Conservation (phyloP, 345 rosid species). For the Salix brachista region DNA sequence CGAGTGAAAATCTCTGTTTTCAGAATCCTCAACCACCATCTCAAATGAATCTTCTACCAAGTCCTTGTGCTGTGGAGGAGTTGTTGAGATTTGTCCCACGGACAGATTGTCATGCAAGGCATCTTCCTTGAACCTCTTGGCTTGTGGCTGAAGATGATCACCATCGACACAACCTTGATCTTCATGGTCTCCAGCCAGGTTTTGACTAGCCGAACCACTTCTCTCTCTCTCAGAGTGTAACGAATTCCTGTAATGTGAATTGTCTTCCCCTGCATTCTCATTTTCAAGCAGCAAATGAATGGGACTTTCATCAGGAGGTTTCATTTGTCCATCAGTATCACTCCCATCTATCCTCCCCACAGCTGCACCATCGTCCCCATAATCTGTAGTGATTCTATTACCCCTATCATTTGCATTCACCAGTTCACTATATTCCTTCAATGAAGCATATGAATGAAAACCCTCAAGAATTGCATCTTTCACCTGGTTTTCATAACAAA, state of each 20-base stretch:
- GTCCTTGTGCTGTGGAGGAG: neutral
- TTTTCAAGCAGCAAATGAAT: constrained; percentile 17
- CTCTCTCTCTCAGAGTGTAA: constrained; percentile 31
- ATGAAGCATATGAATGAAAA: constrained; percentile 22
- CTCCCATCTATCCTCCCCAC: constrained; percentile 1
- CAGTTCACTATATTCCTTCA: constrained; percentile 38
- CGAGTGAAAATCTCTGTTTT: constrained; percentile 9
- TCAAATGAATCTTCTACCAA: constrained; percentile 11
- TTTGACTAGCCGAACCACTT: constrained; percentile 20
- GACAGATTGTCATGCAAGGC: constrained; percentile 4
- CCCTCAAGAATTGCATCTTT: constrained; percentile 38
- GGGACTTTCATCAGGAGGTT: constrained; percentile 18
- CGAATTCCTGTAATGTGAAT: neutral
- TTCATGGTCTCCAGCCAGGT: constrained; percentile 8
- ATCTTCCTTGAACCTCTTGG: constrained; percentile 36
- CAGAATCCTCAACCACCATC: constrained; percentile 3
- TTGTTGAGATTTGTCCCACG: neutral
- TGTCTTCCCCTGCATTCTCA: constrained; percentile 12
- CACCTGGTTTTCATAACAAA: constrained; percentile 35
- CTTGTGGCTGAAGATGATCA: constrained; percentile 18
- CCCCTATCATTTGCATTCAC: constrained; percentile 7
- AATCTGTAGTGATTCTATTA: neutral
- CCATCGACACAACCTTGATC: neutral
- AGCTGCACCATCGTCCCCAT: constrained; percentile 10
- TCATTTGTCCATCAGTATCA: constrained; percentile 3